Percentiles rank a stretch among this genome's conserved stretches.
Conservation (phyloP, 2,329 filamentous ascomycete genomes). For the Nemania sp. region DNA sequence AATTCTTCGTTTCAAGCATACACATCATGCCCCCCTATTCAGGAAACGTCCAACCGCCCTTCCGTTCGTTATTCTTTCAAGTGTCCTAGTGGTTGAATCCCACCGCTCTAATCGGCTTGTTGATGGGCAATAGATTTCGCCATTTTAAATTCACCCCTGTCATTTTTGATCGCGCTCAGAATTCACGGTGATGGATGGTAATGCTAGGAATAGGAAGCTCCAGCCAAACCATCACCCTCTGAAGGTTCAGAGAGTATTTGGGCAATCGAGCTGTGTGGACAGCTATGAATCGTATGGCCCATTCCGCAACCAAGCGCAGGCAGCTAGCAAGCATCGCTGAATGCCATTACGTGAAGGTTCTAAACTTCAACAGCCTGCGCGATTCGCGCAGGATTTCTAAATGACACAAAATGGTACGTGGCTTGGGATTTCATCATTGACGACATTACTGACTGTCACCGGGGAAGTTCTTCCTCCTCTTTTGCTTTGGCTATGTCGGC, state of each 20-base stretch:
- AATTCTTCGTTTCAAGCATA: constrained; percentile 24
- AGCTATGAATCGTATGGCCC: background rate
- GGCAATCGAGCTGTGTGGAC: background rate
- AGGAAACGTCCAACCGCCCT: constrained; percentile 17
- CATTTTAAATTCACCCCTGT: background rate
- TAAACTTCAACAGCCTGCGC: background rate
- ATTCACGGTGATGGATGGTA: background rate
- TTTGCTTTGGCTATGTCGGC: constrained; percentile 28
- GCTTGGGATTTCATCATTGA: background rate
- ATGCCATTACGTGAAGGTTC: background rate
- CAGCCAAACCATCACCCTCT: background rate
- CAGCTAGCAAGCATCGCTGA: background rate
- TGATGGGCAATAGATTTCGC: background rate
- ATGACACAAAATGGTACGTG: background rate
- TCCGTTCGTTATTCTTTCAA: background rate
- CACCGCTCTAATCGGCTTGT: constrained; percentile 3
- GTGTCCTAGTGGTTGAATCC: constrained; percentile 2
- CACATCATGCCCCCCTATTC: constrained; percentile 21
- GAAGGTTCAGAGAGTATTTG: background rate
- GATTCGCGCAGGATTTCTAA: background rate
- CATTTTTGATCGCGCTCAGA: constrained; percentile 1
- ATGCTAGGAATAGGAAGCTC: constrained; percentile 2
- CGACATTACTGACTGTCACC: constrained; percentile 19
- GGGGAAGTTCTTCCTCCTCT: constrained; percentile 19
- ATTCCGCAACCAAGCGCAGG: background rate